Evolutionary conservation across 805 yeast species (phyloP).

Genomic region (Suhomyces sp.): DNA sequence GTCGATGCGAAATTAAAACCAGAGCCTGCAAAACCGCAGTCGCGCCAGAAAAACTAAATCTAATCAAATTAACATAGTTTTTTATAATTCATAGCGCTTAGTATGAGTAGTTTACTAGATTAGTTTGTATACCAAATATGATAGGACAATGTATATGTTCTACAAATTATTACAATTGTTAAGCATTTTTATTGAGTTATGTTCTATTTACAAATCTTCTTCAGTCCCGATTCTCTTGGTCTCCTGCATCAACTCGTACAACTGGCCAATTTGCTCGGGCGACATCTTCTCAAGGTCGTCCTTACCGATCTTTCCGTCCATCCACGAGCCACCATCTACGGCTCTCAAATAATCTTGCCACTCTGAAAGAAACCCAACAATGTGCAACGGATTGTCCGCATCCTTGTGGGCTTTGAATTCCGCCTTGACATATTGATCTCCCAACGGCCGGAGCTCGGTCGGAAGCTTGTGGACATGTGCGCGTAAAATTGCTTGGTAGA

Average conservation of each 20-base stretch:
- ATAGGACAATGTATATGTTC: no score
- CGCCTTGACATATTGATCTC: constrained; percentile 83
- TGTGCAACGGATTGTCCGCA: constrained; percentile 86
- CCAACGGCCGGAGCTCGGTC: constrained; percentile 66
- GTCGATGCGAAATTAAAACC: no score
- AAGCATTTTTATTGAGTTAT: neutral
- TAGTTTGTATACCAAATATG: no score
- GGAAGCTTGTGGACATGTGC: constrained; percentile 72
- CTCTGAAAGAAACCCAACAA: constrained; percentile 86
- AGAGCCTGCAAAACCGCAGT: neutral
- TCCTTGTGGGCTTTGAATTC: constrained; percentile 84
- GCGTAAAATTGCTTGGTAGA: constrained; percentile 77
- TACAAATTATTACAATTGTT: neutral
- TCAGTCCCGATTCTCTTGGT: constrained; percentile 40
- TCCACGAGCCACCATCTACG: constrained; percentile 49
- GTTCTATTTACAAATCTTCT: neutral
- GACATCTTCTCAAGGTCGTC: constrained; percentile 76
- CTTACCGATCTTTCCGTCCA: constrained; percentile 50
- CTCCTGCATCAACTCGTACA: constrained; percentile 75
- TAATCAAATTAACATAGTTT: no score
- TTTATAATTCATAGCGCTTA: no score
- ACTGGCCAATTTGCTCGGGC: constrained; percentile 85
- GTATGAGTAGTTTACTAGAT: no score
- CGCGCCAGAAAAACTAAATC: neutral
- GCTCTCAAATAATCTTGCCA: constrained; percentile 84